These are phyloP conservation scores for Colletotrichum filicis DNA, from an alignment of 2,329 filamentous ascomycete species.

Conservation along the genomic window DNA sequence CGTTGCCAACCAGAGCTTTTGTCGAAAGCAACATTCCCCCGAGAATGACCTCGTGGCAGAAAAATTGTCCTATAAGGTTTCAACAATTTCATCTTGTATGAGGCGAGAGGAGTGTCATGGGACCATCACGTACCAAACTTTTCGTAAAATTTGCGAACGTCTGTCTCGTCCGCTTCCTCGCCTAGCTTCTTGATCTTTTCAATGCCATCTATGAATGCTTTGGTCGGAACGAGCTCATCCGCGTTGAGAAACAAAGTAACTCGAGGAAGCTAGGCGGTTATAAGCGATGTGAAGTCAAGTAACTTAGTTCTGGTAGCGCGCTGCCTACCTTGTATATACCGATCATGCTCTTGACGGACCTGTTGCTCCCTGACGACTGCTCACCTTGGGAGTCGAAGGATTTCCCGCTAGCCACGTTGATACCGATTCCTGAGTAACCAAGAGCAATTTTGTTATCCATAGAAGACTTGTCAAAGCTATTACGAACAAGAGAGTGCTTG, in stretches of 20 bases:
- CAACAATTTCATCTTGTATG: background rate
- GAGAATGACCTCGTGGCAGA: constrained; percentile 11
- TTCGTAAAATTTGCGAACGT: constrained; percentile 3
- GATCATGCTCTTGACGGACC: background rate
- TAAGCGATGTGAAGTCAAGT: background rate
- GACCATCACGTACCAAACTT: background rate
- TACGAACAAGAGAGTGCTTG: constrained; percentile 2
- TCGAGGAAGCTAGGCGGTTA: background rate
- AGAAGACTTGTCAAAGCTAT: constrained; percentile 9
- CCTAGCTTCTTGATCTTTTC: background rate
- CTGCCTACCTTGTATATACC: constrained; percentile 12
- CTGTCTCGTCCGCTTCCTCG: background rate
- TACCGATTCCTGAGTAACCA: constrained; percentile 5
- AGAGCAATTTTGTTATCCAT: background rate
- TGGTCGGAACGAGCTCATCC: constrained; percentile 11
- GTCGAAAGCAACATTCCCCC: constrained; percentile 22
- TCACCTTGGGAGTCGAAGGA: background rate
- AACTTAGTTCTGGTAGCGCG: background rate
- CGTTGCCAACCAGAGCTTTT: background rate
- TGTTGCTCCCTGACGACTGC: background rate
- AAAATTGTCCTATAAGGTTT: constrained; percentile 10
- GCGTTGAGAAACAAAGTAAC: constrained; percentile 5
- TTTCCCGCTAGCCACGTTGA: background rate
- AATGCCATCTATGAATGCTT: background rate
- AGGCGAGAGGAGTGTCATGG: too few relatives aligned